Conservation (phyloP, 305 asterid genomes). For the Solanum hybrid region DNA sequence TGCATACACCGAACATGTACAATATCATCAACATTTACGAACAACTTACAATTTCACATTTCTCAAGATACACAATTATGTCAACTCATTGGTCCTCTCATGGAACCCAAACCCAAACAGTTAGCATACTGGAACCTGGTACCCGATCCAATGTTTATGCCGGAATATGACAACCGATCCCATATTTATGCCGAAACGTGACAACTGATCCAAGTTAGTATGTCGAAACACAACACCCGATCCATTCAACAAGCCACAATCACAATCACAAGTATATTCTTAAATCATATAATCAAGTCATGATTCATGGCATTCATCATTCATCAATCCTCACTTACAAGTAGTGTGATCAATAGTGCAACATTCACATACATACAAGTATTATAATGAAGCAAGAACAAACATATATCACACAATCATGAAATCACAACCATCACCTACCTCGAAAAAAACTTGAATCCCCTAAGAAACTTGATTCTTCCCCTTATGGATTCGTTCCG, state of each 20-base stretch:
- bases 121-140: no score
- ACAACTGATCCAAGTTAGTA: no score
- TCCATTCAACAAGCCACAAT: background rate
- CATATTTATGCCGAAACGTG: no score
- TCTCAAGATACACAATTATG: no score
- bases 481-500: background rate
- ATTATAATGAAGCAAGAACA: background rate
- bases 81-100: no score
- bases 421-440: background rate
- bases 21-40: no score
- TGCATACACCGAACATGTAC: no score
- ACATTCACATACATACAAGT: background rate
- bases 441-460: background rate
- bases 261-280: background rate
- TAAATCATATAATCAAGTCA: background rate
- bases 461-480: background rate
- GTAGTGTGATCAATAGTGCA: background rate
- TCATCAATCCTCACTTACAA: background rate
- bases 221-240: no score
- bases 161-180: no score
- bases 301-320: background rate
- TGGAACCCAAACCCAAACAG: no score
- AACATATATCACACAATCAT: background rate
- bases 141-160: no score
- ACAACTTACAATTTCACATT: no score